These are phyloP conservation scores for Globisporangium nagaii DNA, from an alignment of 352 stramenopile species.

Conservation along the genomic window DNA sequence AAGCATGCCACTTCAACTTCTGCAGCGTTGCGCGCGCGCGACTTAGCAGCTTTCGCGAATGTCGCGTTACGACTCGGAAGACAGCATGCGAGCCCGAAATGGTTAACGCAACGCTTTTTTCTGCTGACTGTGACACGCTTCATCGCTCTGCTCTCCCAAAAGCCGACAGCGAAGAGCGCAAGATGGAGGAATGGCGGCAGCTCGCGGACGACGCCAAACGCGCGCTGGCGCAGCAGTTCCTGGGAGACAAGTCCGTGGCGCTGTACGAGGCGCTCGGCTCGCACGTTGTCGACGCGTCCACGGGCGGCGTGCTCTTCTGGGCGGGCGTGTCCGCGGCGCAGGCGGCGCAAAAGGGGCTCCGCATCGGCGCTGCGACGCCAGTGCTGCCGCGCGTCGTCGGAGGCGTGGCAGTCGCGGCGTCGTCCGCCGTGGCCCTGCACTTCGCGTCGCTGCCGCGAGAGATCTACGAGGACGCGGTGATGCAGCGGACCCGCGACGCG, in stretches of 20 bases:
- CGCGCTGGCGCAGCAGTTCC: constrained; percentile 25
- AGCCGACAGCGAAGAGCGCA: too few relatives aligned
- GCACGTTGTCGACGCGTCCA: constrained; percentile 39
- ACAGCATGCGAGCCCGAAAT: not conserved
- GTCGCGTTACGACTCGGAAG: constrained; percentile 1
- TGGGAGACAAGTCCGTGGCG: constrained; percentile 30
- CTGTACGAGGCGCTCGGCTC: constrained; percentile 35
- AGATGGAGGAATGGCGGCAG: constrained; percentile 12
- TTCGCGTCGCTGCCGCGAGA: constrained; percentile 47
- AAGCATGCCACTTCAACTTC: constrained; percentile 2
- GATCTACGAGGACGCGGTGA: constrained; percentile 24
- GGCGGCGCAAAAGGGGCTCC: constrained; percentile 34
- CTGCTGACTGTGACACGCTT: too few relatives aligned
- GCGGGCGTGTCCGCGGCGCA: constrained; percentile 39
- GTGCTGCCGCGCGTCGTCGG: constrained; percentile 39
- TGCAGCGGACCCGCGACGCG: constrained; percentile 11
- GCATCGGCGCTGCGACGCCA: constrained; percentile 37
- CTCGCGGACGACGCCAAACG: constrained; percentile 7
- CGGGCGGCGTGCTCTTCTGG: constrained; percentile 46
- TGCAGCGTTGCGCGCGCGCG: not conserved
- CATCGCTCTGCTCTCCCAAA: too few relatives aligned
- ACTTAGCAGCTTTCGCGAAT: not conserved
- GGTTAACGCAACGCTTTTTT: too few relatives aligned
- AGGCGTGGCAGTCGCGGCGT: constrained; percentile 35
- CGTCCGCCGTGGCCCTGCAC: constrained; percentile 36